A percentile compares a stretch with the other conserved stretches of the same genome.
These are phyloP conservation scores for Tuber brumale DNA, from an alignment of 495 filamentous ascomycete species.

Conservation along the genomic window DNA sequence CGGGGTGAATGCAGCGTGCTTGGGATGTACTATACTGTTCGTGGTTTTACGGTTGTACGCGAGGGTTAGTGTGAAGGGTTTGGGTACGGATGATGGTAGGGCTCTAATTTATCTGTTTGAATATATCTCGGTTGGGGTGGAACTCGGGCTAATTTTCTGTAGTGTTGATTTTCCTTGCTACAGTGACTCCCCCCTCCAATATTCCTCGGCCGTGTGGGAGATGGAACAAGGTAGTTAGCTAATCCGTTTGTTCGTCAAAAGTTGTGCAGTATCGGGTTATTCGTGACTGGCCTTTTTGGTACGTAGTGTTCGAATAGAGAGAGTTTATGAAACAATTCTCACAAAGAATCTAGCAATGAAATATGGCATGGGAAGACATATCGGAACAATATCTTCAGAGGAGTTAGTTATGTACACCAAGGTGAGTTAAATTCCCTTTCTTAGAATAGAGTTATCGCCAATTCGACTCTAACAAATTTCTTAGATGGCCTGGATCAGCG, in stretches of 20 bases:
- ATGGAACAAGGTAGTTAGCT: slow-evolving; percentile 2
- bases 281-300: slow-evolving; percentile 25
- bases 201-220: background rate
- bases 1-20: background rate
- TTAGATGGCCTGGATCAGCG: slow-evolving; percentile 26
- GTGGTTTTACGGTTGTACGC: background rate
- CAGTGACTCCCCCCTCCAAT: slow-evolving; percentile 7
- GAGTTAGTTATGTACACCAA: slow-evolving; percentile 21
- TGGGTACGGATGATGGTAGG: slow-evolving; percentile 35
- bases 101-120: background rate
- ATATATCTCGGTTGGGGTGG: slow-evolving; percentile 1
- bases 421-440: background rate
- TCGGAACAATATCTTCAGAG: slow-evolving; percentile 11
- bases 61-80: slow-evolving; percentile 5
- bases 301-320: background rate
- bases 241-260: background rate
- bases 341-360: slow-evolving; percentile 7
- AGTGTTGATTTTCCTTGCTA: slow-evolving; percentile 31
- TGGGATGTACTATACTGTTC: background rate
- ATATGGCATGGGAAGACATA: slow-evolving; percentile 25
- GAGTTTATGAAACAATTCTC: background rate
- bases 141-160: slow-evolving; percentile 10
- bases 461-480: slow-evolving; percentile 7
- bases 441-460: background rate
- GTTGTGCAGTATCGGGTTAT: slow-evolving; percentile 20